A percentile compares a stretch with the other conserved stretches of the same genome.
Evolutionary conservation across 805 yeast genomes (phyloP).

Genomic region (Metschnikowia kunwiensis): DNA sequence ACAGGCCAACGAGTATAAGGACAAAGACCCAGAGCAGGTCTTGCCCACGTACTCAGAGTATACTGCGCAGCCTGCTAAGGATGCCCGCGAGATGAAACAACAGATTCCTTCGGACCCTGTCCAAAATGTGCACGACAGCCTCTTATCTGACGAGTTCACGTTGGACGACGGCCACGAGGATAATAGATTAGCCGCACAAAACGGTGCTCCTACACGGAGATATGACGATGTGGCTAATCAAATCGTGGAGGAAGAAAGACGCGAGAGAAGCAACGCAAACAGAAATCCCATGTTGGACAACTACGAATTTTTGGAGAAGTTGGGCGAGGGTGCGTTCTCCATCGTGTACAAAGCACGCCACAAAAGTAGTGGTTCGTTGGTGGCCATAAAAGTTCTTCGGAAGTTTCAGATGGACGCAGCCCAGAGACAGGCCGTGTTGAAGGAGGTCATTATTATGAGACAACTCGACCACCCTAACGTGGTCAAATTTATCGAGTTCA

Average conservation of each 20-base stretch:
- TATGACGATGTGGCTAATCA: slow-evolving; percentile 14
- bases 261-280: slow-evolving; percentile 1
- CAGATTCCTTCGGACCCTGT: slow-evolving; percentile 9
- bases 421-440: slow-evolving; percentile 56
- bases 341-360: slow-evolving; percentile 73
- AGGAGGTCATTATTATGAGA: slow-evolving; percentile 74
- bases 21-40: neutral
- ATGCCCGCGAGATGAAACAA: slow-evolving; percentile 7
- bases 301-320: slow-evolving; percentile 29
- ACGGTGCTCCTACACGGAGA: neutral
- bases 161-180: too few species aligned
- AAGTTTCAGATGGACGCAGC: slow-evolving; percentile 52
- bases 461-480: slow-evolving; percentile 60
- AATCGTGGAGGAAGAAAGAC: slow-evolving; percentile 15
- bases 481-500: slow-evolving; percentile 51
- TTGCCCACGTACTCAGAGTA: slow-evolving; percentile 1
- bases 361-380: slow-evolving; percentile 35
- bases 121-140: slow-evolving; percentile 8
- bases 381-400: slow-evolving; percentile 76
- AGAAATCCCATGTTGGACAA: slow-evolving; percentile 18
- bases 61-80: neutral
- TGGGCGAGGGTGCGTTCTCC: slow-evolving; percentile 91
- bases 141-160: too few species aligned
- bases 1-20: slow-evolving; percentile 44
- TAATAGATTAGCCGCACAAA: slow-evolving; percentile 5